phyloP scores from a whole-genome alignment of 1,284 basidiomycete genomes.

The Sparassis latifolia region DNA sequence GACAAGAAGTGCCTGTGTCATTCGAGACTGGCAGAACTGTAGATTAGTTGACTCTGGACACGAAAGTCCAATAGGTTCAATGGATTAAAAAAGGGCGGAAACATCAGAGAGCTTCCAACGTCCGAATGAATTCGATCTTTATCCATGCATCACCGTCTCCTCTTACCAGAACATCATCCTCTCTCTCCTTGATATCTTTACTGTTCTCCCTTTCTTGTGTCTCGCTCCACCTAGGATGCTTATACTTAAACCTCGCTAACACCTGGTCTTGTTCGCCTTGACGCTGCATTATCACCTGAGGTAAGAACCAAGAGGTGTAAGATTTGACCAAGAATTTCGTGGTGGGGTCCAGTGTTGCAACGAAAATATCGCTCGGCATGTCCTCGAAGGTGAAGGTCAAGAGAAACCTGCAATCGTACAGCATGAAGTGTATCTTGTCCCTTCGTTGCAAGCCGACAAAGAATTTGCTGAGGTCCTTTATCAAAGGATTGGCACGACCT shows the following conservation, averaged over 20 bases:
- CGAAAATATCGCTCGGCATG: conserved; percentile 29
- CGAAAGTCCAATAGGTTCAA: too few relatives aligned
- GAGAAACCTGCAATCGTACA: conserved; percentile 57
- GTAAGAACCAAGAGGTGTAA: conserved; percentile 39
- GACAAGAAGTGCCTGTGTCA: too few relatives aligned
- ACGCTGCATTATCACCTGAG: conserved; percentile 31
- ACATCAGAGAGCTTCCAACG: conserved; percentile 29
- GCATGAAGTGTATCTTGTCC: conserved; percentile 25
- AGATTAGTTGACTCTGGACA: too few relatives aligned
- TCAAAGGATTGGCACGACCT: conserved; percentile 8
- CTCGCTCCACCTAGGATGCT: conserved; percentile 4
- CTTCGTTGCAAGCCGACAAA: conserved; percentile 16
- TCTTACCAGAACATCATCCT: neutral
- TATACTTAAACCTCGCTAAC: conserved; percentile 10
- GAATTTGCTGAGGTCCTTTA: conserved; percentile 31
- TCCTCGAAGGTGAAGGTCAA: conserved; percentile 36
- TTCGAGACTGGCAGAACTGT: too few relatives aligned
- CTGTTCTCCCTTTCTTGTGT: too few relatives aligned
- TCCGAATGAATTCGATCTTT: conserved; percentile 38
- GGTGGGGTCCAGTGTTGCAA: neutral
- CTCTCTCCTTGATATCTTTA: too few relatives aligned
- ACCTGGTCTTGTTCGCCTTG: conserved; percentile 5
- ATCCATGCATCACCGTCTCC: conserved; percentile 31
- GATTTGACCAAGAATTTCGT: conserved; percentile 30
- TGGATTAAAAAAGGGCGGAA: neutral